A percentile compares a stretch with the other conserved stretches of the same genome.
These are phyloP conservation scores for Solanum aculeatissimum DNA, from an alignment of 305 asterid species.

Conservation along the genomic window DNA sequence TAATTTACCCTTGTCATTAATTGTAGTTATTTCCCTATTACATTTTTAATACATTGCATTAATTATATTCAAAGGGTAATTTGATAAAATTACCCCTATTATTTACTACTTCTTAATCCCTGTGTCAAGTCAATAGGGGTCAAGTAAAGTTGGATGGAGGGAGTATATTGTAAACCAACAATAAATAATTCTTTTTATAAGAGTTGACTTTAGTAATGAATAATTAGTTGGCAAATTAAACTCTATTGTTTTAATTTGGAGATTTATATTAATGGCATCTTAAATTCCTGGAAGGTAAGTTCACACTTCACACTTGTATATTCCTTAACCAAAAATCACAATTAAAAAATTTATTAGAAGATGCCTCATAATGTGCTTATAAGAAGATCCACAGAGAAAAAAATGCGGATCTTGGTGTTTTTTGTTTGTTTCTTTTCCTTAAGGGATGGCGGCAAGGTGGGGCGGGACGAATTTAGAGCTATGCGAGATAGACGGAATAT, in stretches of 20 bases:
- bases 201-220: not conserved
- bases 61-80: too few species aligned
- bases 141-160: too few species aligned
- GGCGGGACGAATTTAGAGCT: too few species aligned
- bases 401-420: not conserved
- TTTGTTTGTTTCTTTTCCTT: not conserved
- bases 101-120: too few species aligned
- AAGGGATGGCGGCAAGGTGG: too few species aligned
- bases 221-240: not conserved
- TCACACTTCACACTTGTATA: not conserved
- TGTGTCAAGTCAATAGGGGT: too few species aligned
- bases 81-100: too few species aligned
- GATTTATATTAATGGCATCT: not conserved
- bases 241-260: not conserved
- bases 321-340: not conserved
- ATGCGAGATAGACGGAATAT: too few species aligned
- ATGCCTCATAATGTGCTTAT: not conserved
- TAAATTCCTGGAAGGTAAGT: not conserved
- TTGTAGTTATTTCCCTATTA: too few species aligned
- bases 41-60: too few species aligned
- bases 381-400: not conserved
- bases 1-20: too few species aligned
- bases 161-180: not conserved
- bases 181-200: not conserved
- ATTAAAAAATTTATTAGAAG: not conserved